Evolutionary conservation across 2,329 filamentous ascomycete species (phyloP), one percentile per base, ranked within the genome.

Genomic region (Aspergillus fumigatus): DNA sequence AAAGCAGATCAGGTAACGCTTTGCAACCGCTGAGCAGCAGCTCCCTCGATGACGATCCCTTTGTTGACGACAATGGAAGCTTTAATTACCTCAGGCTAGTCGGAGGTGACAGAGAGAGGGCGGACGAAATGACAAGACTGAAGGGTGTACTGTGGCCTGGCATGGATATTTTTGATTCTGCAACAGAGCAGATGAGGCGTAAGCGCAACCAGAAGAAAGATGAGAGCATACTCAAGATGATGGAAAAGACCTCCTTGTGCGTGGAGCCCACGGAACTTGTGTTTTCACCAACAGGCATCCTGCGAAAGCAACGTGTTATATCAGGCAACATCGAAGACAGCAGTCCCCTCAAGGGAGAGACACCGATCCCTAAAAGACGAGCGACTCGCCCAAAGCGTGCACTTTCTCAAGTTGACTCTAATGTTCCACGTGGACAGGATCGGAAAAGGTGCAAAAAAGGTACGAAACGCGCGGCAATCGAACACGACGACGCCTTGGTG

Each of bases 191-290:
- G 52, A 79, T 79, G 75, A 76, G 73, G 59, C 73, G 75, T 47
- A 78, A 74, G 57, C 75, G 79, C 43, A 81, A 81, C 55, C 79
- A 81, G 63, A 80, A 79, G 62, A 81, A 81, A 59, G 77, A 80
- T 48, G 70, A 70, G 11, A 75, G 70, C 32, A 71, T 77, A 25
- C 53, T 81, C 49, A 77, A 70, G 60, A 72, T 70, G 59, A 79
- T 81, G 77, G 73, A 80, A 59, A 70, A 64, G 52, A 75, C 75
- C 5, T 80, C 79, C 2, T 65, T 68, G 50, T 65, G 70, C 17
- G 74, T 80, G 14, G 73, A 79, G 59, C 77, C 79, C 2, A 76
- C 73, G 4, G 79, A 81, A 57, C 67, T 75, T 23, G 73, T 80
- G 14, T 81, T 79, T 57, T 78, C 76, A 14, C 73, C 77, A 14